Conservation (phyloP, 768 basidiomycete species). For the Termitomyces sp. region DNA sequence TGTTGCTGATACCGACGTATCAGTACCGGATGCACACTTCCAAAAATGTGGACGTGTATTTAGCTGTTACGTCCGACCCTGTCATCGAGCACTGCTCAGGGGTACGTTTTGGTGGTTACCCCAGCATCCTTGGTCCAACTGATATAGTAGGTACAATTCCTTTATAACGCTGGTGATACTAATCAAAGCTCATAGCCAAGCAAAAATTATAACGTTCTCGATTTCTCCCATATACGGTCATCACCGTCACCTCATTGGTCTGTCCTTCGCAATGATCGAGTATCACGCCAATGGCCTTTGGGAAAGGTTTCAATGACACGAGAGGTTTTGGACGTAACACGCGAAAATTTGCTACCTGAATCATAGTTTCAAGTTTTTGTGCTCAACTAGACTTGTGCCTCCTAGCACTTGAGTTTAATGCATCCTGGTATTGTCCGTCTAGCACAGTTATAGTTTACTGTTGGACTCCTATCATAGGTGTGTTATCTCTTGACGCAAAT, state of each 20-base stretch:
- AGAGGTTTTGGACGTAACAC: slow-evolving; percentile 1
- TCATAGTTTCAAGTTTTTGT: background rate
- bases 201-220: slow-evolving; percentile 54
- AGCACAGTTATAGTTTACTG: no score
- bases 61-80: slow-evolving; percentile 64
- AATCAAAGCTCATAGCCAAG: slow-evolving; percentile 18
- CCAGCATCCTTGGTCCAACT: slow-evolving; percentile 24
- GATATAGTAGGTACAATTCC: slow-evolving; percentile 9
- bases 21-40: slow-evolving; percentile 91
- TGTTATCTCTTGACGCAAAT: no score
- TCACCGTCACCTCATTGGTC: slow-evolving; percentile 81
- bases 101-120: slow-evolving; percentile 65
- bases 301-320: background rate
- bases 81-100: slow-evolving; percentile 70
- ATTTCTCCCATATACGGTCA: slow-evolving; percentile 78
- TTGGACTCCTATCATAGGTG: no score
- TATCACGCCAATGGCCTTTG: slow-evolving; percentile 7
- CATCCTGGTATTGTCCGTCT: no score
- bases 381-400: no score
- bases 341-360: slow-evolving; percentile 5
- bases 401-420: no score
- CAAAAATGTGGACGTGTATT: slow-evolving; percentile 52
- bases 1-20: background rate
- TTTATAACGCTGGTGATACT: background rate
- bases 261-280: slow-evolving; percentile 17